Percentiles rank a stretch among this genome's conserved stretches.
Evolutionary conservation across 306 rosid species (phyloP).

Genomic region (Ammopiptanthus mongolicus): DNA sequence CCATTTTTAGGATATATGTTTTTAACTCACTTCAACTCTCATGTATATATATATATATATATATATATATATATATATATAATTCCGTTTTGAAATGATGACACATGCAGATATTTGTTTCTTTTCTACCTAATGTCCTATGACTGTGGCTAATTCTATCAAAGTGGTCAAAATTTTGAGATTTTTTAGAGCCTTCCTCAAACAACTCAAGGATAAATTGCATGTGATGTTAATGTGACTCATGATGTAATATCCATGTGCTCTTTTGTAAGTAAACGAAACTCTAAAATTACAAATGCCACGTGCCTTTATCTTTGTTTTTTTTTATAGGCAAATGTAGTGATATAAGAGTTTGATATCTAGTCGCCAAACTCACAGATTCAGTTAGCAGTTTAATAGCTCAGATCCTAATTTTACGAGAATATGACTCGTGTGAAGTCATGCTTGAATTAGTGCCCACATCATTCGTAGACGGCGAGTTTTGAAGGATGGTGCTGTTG

Average conservation of each 20-base stretch:
- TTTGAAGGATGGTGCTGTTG: neutral
- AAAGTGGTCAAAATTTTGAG: neutral
- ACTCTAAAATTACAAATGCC: neutral
- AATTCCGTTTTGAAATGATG: neutral
- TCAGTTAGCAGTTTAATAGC: neutral
- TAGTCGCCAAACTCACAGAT: neutral
- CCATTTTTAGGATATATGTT: neutral
- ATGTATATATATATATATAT: neutral
- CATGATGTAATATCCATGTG: neutral
- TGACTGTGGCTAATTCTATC: constrained; percentile 8
- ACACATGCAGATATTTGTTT: neutral
- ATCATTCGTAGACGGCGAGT: too few relatives aligned
- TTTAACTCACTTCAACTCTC: neutral
- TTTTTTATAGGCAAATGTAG: neutral
- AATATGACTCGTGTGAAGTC: too few relatives aligned
- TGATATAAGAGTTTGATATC: neutral
- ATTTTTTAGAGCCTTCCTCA: neutral
- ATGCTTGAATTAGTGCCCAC: too few relatives aligned
- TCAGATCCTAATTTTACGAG: neutral
- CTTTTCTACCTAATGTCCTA: neutral
- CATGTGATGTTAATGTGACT: neutral
- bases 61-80: neutral
- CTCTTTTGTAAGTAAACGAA: neutral
- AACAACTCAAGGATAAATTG: neutral
- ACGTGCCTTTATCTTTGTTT: neutral